A percentile compares a stretch with the other conserved stretches of the same genome.
Evolutionary conservation across 139 green algal species (phyloP).

Genomic region (Axilococcus clingmanii): DNA sequence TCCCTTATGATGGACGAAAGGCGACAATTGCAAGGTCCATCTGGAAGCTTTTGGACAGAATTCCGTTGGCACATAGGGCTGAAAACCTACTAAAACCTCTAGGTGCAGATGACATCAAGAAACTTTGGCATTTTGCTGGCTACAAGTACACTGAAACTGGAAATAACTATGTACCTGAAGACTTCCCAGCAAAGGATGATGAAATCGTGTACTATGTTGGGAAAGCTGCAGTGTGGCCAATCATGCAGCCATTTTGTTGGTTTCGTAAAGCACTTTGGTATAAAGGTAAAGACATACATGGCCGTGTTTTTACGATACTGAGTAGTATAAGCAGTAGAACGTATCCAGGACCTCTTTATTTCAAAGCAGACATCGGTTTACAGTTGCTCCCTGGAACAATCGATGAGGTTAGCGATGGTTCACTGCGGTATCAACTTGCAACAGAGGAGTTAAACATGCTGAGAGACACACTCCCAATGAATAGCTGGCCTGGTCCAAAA

Average conservation of each 20-base stretch:
- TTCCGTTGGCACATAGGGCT: background rate
- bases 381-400: background rate
- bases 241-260: conserved; percentile 1
- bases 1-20: conserved; percentile 11
- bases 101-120: conserved; percentile 15
- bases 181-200: conserved; percentile 7
- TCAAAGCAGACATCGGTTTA: background rate
- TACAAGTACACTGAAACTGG: conserved; percentile 18
- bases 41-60: conserved; percentile 5
- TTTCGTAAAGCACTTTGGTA: conserved; percentile 4
- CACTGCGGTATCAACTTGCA: background rate
- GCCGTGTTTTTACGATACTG: conserved; percentile 1
- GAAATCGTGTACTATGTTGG: conserved; percentile 14
- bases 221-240: conserved; percentile 19
- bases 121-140: conserved; percentile 19
- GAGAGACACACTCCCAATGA: background rate
- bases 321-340: background rate
- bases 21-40: conserved; percentile 20
- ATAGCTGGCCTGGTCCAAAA: conserved; percentile 17
- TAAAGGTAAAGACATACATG: background rate
- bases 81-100: conserved; percentile 1
- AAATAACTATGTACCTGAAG: conserved; percentile 18
- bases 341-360: background rate
- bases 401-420: conserved; percentile 3
- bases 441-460: background rate